A percentile compares a stretch with the other conserved stretches of the same genome.
Conservation (phyloP, 192 early-diverging fungal genomes). For the Coemansia sp. region DNA sequence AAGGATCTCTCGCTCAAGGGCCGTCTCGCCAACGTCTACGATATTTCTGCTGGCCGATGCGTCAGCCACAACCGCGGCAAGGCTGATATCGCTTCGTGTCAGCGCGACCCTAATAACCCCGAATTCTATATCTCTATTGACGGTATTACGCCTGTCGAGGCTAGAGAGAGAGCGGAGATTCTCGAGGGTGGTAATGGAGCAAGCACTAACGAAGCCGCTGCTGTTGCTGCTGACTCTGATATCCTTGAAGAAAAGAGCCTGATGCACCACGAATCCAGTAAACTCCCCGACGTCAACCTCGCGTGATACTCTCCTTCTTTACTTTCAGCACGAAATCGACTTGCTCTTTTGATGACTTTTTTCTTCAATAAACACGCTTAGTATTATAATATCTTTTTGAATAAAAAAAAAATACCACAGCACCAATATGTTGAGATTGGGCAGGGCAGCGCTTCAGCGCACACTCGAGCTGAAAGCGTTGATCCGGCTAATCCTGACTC, state of each 20-base stretch:
- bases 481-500: too few relatives aligned
- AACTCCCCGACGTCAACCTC: slow-evolving; percentile 28
- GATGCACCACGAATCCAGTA: slow-evolving; percentile 31
- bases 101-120: slow-evolving; percentile 46
- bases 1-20: slow-evolving; percentile 42
- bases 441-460: too few relatives aligned
- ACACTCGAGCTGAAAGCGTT: too few relatives aligned
- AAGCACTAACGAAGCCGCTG: background rate
- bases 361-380: too few relatives aligned
- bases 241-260: slow-evolving; percentile 18
- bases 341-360: background rate
- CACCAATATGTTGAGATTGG: too few relatives aligned
- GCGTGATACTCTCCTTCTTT: background rate
- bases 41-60: slow-evolving; percentile 36
- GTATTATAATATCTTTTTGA: background rate
- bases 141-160: slow-evolving; percentile 15
- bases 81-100: slow-evolving; percentile 41
- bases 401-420: background rate
- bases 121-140: slow-evolving; percentile 49
- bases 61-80: slow-evolving; percentile 39
- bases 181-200: slow-evolving; percentile 1
- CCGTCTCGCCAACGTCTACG: slow-evolving; percentile 30
- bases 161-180: slow-evolving; percentile 5
- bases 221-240: slow-evolving; percentile 10
- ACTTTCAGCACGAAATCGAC: too few relatives aligned